A percentile compares a stretch with the other conserved stretches of the same genome.
phyloP scores from a whole-genome alignment of 1,139 yeast species.

The Candida sanyaensis region DNA sequence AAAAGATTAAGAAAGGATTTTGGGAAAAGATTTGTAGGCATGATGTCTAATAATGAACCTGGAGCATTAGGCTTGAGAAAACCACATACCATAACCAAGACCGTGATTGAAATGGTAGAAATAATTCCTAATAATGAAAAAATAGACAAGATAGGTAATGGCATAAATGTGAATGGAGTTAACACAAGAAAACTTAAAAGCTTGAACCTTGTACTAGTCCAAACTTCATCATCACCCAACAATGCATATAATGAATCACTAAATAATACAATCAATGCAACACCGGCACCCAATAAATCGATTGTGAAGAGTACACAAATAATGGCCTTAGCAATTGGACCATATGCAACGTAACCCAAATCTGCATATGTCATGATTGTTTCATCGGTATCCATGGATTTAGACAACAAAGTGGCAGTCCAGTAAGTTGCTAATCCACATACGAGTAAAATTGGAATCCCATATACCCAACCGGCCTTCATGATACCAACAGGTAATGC shows the following conservation, averaged over 20 bases:
- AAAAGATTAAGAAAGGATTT: constrained; percentile 39
- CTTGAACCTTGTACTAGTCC: constrained; percentile 43
- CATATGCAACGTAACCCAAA: constrained; percentile 75
- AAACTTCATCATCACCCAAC: constrained; percentile 37
- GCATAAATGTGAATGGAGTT: constrained; percentile 50
- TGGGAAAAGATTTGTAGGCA: constrained; percentile 55
- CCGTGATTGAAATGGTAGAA: constrained; percentile 46
- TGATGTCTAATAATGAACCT: constrained; percentile 40
- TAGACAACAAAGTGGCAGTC: constrained; percentile 46
- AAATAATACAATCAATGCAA: constrained; percentile 54
- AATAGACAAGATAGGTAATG: constrained; percentile 44
- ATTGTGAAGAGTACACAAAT: constrained; percentile 44
- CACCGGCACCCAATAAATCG: constrained; percentile 60
- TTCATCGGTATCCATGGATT: constrained; percentile 65
- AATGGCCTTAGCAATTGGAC: constrained; percentile 42
- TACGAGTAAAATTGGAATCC: constrained; percentile 37
- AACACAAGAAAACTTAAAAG: constrained; percentile 40
- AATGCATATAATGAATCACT: constrained; percentile 54
- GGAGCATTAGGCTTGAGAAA: constrained; percentile 39
- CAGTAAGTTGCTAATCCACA: constrained; percentile 47
- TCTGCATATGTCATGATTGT: constrained; percentile 89
- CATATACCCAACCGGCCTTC: constrained; percentile 49
- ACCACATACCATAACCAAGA: constrained; percentile 43
- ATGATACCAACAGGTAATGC: constrained; percentile 50
- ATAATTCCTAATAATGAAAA: constrained; percentile 48